Conservation (phyloP, 306 rosid genomes). For the Dryas drummondii region DNA sequence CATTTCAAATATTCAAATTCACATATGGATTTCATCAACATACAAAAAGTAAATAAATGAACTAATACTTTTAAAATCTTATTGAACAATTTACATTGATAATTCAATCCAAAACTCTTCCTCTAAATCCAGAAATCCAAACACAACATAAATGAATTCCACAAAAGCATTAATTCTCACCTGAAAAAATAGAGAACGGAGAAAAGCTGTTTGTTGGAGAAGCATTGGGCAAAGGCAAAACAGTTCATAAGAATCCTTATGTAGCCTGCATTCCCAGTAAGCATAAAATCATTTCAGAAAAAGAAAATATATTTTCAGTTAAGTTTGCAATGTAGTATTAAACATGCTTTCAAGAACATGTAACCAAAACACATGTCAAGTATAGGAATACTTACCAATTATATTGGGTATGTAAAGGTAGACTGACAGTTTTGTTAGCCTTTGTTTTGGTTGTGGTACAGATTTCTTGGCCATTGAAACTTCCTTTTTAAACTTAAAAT, state of each 20-base stretch:
- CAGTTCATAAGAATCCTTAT: constrained; percentile 73
- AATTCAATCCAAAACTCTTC: background rate
- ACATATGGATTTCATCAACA: background rate
- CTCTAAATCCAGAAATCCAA: background rate
- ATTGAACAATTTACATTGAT: too few species aligned
- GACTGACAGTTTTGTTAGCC: constrained; percentile 54
- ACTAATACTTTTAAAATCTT: too few species aligned
- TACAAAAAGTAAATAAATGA: background rate
- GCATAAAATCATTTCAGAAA: background rate
- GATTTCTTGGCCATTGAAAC: constrained; percentile 71
- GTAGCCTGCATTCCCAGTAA: constrained; percentile 62
- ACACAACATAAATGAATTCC: background rate
- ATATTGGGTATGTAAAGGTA: constrained; percentile 89
- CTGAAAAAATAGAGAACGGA: constrained; percentile 77
- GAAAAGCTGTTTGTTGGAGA: constrained; percentile 72
- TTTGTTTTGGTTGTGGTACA: constrained; percentile 45
- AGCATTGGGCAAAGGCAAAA: constrained; percentile 72
- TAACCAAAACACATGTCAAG: background rate
- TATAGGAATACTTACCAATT: constrained; percentile 59
- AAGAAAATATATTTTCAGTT: background rate
- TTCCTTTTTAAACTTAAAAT: constrained; percentile 33
- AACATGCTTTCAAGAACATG: background rate
- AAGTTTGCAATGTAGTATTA: background rate
- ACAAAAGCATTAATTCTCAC: constrained; percentile 41
- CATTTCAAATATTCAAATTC: background rate